Evolutionary conservation across 202 grass and related monocot species (phyloP).

Genomic region (Setaria italica): DNA sequence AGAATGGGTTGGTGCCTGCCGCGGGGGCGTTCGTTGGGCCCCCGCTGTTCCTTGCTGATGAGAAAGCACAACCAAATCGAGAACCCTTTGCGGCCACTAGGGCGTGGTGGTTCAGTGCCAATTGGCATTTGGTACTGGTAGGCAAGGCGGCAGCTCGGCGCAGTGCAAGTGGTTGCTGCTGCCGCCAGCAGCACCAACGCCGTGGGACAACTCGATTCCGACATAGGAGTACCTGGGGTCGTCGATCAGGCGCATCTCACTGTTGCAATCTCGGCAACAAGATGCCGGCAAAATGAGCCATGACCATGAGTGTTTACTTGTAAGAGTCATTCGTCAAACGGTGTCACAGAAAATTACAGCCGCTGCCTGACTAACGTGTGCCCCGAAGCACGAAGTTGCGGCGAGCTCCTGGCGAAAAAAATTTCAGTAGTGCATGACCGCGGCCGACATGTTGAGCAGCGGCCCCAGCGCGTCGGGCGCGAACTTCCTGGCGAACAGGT

Average conservation of each 20-base stretch:
- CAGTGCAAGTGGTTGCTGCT: not conserved
- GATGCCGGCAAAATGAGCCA: not conserved
- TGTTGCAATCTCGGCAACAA: constrained; percentile 39
- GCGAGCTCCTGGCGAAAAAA: constrained; percentile 7
- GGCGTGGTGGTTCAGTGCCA: constrained; percentile 42
- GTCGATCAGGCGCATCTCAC: not conserved
- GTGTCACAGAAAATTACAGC: not conserved
- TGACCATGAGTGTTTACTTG: not conserved
- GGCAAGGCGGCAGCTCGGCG: constrained; percentile 9
- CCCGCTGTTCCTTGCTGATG: constrained; percentile 51
- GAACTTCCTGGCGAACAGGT: constrained; percentile 95
- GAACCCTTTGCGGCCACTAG: constrained; percentile 7
- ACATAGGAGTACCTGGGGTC: no score
- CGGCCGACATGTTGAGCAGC: constrained; percentile 76
- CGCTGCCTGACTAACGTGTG: not conserved
- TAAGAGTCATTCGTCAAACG: not conserved
- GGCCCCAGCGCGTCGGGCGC: constrained; percentile 57
- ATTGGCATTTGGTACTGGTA: constrained; percentile 40
- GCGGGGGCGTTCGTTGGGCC: constrained; percentile 36
- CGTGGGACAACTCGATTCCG: constrained; percentile 21
- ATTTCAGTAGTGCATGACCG: constrained; percentile 69
- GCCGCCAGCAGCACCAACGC: constrained; percentile 1
- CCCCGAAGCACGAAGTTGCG: constrained; percentile 39
- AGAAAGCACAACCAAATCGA: constrained; percentile 43
- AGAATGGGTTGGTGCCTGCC: constrained; percentile 48